A percentile compares a stretch with the other conserved stretches of the same genome.
Conservation (phyloP, 441 rosid genomes). For the Mallotus repandus region DNA sequence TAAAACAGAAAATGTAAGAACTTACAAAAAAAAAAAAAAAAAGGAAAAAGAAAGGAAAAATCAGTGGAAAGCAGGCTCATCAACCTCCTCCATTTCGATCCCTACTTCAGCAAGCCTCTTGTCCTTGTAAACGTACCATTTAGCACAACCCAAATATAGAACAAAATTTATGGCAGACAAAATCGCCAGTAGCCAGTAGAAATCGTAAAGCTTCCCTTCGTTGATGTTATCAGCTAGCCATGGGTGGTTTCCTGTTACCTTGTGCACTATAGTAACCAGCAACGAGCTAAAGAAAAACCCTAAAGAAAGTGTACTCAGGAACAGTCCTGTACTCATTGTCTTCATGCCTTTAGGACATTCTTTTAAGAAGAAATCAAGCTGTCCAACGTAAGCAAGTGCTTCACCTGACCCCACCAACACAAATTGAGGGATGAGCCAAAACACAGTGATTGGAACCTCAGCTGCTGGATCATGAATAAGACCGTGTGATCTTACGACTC, state of each 20-base stretch:
- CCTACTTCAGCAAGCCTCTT: conserved; percentile 68
- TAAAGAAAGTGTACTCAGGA: conserved; percentile 75
- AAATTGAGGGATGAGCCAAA: conserved; percentile 79
- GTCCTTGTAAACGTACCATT: conserved; percentile 85
- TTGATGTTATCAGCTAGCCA: conserved; percentile 84
- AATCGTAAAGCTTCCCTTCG: conserved; percentile 66
- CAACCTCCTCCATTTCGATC: conserved; percentile 64
- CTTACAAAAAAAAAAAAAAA: neutral
- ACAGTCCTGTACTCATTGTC: conserved; percentile 87
- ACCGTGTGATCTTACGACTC: conserved; percentile 39
- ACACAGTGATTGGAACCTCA: conserved; percentile 61
- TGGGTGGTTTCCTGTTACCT: conserved; percentile 47
- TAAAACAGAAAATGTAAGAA: too few species aligned
- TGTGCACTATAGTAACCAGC: conserved; percentile 67
- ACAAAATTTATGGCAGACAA: conserved; percentile 56
- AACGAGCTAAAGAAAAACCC: conserved; percentile 81
- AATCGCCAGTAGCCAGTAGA: conserved; percentile 77
- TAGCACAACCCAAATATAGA: conserved; percentile 53
- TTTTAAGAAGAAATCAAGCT: conserved; percentile 79
- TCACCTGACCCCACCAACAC: conserved; percentile 80
- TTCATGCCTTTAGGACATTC: conserved; percentile 98
- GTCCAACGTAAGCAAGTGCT: conserved; percentile 79
- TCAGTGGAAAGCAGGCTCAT: conserved; percentile 41
- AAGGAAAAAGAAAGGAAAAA: neutral
- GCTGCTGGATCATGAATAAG: conserved; percentile 37